Evolutionary conservation across 768 basidiomycete genomes (phyloP).

Genomic region (Mycena chlorophos): DNA sequence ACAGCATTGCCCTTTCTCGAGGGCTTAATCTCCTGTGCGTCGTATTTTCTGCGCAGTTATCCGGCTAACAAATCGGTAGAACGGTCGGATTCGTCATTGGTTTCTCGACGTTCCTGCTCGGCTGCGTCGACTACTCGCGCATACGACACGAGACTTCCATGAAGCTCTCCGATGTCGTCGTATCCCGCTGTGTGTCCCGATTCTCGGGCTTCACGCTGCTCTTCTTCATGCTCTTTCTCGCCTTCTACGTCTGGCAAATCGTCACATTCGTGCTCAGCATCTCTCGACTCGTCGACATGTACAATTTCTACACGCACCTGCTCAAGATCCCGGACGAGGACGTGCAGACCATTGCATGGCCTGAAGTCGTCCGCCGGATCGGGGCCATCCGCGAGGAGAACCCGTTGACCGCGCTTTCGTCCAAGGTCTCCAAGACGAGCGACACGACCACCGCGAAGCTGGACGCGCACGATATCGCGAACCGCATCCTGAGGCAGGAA

Average conservation of each 20-base stretch:
- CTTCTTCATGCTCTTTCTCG: conserved; percentile 83
- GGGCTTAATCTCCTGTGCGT: conserved; percentile 94
- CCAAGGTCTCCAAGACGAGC: conserved; percentile 51
- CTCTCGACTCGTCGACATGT: conserved; percentile 86
- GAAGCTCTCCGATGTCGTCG: conserved; percentile 77
- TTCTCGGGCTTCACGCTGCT: conserved; percentile 83
- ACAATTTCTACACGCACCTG: conserved; percentile 92
- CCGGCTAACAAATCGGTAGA: conserved; percentile 46
- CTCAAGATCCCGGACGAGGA: conserved; percentile 96
- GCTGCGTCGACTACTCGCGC: conserved; percentile 90
- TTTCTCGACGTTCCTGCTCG: conserved; percentile 96
- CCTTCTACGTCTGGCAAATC: conserved; percentile 89
- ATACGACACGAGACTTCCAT: conserved; percentile 68
- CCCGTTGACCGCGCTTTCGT: conserved; percentile 85
- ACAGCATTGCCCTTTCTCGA: conserved; percentile 86
- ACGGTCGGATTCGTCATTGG: conserved; percentile 97
- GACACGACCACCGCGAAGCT: conserved; percentile 80
- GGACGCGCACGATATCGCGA: conserved; percentile 97
- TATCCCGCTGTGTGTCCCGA: conserved; percentile 80
- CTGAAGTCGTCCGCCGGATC: conserved; percentile 89
- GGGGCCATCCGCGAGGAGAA: conserved; percentile 89
- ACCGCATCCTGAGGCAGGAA: conserved; percentile 96
- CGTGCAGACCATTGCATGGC: conserved; percentile 97
- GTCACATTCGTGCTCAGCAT: conserved; percentile 74
- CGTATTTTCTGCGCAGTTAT: conserved; percentile 17